Percentiles rank a stretch among this genome's conserved stretches.
Evolutionary conservation across 2,329 filamentous ascomycete species (phyloP).

Genomic region (Apiospora sp.): DNA sequence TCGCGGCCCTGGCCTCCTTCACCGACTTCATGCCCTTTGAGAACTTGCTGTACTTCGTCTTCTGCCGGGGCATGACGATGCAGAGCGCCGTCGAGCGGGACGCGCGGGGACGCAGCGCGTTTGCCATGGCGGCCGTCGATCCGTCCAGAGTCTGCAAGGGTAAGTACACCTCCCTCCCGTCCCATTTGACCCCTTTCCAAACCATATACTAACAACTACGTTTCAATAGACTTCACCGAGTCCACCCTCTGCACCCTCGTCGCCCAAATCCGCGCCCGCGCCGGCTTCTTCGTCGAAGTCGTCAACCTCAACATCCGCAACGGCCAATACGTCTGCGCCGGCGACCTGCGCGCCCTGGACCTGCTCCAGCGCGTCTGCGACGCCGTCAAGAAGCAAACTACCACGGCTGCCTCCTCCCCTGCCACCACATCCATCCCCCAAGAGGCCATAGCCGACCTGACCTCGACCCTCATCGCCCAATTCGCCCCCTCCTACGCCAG

Average conservation of each 20-base stretch:
- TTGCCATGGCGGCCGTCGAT: conserved; percentile 42
- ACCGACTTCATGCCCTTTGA: conserved; percentile 40
- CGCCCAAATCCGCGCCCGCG: conserved; percentile 33
- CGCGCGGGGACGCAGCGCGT: conserved; percentile 35
- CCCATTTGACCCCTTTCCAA: too few species aligned
- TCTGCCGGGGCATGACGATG: conserved; percentile 46
- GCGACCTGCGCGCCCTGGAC: conserved; percentile 42
- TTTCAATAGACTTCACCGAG: conserved; percentile 39
- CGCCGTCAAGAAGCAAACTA: background rate
- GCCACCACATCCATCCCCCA: conserved; percentile 36
- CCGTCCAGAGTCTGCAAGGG: conserved; percentile 35
- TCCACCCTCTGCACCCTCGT: conserved; percentile 36
- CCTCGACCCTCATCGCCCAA: conserved; percentile 24
- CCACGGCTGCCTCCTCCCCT: background rate
- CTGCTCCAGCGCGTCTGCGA: conserved; percentile 68
- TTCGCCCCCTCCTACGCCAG: background rate
- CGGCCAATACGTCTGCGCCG: conserved; percentile 48
- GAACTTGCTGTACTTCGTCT: conserved; percentile 37
- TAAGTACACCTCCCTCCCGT: conserved; percentile 11
- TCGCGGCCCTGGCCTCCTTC: conserved; percentile 38
- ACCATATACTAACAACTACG: too few species aligned
- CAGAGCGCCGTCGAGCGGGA: conserved; percentile 42
- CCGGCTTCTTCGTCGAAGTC: conserved; percentile 40
- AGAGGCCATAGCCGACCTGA: conserved; percentile 37
- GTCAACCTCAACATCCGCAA: conserved; percentile 45